Percentiles rank a stretch among this genome's conserved stretches.
Evolutionary conservation across 805 yeast species (phyloP).

Genomic region (Schwanniomyces occidentalis): DNA sequence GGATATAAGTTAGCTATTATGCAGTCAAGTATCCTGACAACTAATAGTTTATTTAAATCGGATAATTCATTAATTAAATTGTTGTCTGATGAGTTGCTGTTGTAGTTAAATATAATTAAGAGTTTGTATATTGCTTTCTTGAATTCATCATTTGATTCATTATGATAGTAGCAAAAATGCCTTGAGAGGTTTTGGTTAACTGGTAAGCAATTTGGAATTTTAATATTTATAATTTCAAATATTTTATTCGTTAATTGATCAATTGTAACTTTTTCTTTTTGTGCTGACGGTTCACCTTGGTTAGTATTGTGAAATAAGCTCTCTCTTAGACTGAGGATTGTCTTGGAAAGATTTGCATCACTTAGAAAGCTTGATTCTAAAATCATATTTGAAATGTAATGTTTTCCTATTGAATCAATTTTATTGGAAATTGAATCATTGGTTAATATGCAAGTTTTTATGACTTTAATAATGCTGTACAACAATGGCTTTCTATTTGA

Average conservation of each 20-base stretch:
- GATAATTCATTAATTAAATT: constrained; percentile 8
- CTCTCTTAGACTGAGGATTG: constrained; percentile 7
- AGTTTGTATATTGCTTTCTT: constrained; percentile 13
- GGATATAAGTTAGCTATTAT: constrained; percentile 23
- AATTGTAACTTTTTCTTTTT: constrained; percentile 4
- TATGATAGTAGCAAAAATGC: constrained; percentile 6
- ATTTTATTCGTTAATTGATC: constrained; percentile 17
- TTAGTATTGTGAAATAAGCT: constrained; percentile 6
- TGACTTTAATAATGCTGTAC: constrained; percentile 5
- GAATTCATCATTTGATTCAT: constrained; percentile 18
- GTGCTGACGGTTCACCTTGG: background rate
- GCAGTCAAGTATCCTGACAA: constrained; percentile 22
- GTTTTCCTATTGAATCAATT: constrained; percentile 2
- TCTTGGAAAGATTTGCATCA: constrained; percentile 4
- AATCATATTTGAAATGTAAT: background rate
- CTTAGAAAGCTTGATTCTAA: constrained; percentile 3
- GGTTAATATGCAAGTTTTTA: constrained; percentile 3
- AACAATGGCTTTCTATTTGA: constrained; percentile 12
- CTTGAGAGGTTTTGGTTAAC: too few species aligned
- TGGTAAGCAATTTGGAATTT: constrained; percentile 1
- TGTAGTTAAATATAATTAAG: constrained; percentile 17
- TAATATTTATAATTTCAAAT: constrained; percentile 8
- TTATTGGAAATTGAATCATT: constrained; percentile 2
- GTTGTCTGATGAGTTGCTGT: constrained; percentile 1
- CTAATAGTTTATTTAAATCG: constrained; percentile 21